Evolutionary conservation across 2,329 filamentous ascomycete genomes (phyloP).

Genomic region (Penicillium verrucosum): DNA sequence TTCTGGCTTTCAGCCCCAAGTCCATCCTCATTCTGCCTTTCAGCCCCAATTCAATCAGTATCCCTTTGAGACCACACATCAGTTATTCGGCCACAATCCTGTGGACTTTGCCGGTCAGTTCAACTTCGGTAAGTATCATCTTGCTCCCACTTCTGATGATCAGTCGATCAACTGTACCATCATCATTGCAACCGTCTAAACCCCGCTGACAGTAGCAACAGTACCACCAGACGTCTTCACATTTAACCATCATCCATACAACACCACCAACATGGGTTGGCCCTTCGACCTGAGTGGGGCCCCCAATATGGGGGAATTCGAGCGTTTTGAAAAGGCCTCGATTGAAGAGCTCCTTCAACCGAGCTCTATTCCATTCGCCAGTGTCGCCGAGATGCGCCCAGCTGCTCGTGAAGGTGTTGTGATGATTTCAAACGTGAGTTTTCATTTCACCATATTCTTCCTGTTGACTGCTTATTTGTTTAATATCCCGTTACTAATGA

Average conservation of each 20-base stretch:
- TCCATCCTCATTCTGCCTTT: no score
- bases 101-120: not conserved
- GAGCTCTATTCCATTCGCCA: not conserved
- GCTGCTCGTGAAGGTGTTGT: not conserved
- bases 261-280: not conserved
- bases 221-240: not conserved
- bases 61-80: not conserved
- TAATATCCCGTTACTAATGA: not conserved
- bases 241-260: not conserved
- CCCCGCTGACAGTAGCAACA: not conserved
- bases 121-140: not conserved
- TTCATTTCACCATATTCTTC: not conserved
- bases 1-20: no score
- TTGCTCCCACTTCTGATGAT: not conserved
- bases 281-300: not conserved
- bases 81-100: not conserved
- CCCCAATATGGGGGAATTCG: not conserved
- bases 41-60: not conserved
- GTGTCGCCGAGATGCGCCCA: not conserved
- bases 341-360: not conserved
- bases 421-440: constrained; percentile 5
- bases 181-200: no score
- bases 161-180: not conserved
- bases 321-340: not conserved
- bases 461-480: constrained; percentile 1